Conservation (phyloP, 371 early-diverging fungal species). For the Mortierella polycephala region DNA sequence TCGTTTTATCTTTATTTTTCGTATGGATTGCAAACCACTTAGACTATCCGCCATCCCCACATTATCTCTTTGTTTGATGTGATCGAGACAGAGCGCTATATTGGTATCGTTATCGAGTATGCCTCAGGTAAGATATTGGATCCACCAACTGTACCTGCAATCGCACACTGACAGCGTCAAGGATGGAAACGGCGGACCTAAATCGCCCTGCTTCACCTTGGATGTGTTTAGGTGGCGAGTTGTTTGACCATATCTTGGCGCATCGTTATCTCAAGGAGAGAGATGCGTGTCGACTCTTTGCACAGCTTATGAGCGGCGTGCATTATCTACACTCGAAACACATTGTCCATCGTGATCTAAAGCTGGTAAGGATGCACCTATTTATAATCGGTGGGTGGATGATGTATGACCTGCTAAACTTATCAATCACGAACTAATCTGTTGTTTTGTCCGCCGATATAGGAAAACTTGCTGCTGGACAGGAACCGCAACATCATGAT, state of each 20-base stretch:
- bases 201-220: not conserved
- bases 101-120: constrained; percentile 96
- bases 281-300: constrained; percentile 93
- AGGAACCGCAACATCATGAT: constrained; percentile 89
- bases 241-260: constrained; percentile 96
- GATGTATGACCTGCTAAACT: too few relatives aligned
- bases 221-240: constrained; percentile 79
- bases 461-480: constrained; percentile 94
- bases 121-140: constrained; percentile 76
- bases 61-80: constrained; percentile 96
- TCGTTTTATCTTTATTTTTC: constrained; percentile 4
- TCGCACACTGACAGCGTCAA: not conserved
- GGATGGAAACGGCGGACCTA: not conserved
- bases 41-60: constrained; percentile 89
- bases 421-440: not conserved
- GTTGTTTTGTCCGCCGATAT: constrained; percentile 2
- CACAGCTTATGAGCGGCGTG: constrained; percentile 92
- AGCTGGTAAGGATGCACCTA: constrained; percentile 73
- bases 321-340: constrained; percentile 89
- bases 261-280: constrained; percentile 92
- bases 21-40: not conserved
- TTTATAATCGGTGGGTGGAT: not conserved
- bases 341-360: constrained; percentile 96
- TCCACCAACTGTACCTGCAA: not conserved
- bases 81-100: constrained; percentile 94